Evolutionary conservation across 1,139 yeast species (phyloP).

Genomic region (Suhomyces ambrosiae): DNA sequence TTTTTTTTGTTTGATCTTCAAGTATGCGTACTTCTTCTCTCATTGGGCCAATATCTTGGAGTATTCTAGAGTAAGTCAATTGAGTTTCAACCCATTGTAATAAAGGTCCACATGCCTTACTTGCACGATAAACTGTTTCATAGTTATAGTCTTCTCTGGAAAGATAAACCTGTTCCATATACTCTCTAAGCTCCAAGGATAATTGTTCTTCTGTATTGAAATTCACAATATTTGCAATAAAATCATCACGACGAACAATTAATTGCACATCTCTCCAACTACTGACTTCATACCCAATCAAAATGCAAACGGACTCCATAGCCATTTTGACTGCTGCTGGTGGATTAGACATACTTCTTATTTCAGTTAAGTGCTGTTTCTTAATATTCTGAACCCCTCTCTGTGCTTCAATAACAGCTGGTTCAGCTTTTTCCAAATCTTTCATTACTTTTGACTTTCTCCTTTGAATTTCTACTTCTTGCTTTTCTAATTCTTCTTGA

Average conservation of each 20-base stretch:
- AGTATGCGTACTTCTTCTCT: slow-evolving; percentile 62
- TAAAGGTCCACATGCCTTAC: slow-evolving; percentile 94
- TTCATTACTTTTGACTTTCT: slow-evolving; percentile 58
- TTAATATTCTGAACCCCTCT: slow-evolving; percentile 87
- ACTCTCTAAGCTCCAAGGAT: slow-evolving; percentile 50
- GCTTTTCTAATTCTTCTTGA: slow-evolving; percentile 67
- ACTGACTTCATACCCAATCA: slow-evolving; percentile 70
- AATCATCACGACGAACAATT: slow-evolving; percentile 83
- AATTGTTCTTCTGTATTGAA: slow-evolving; percentile 68
- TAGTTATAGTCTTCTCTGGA: slow-evolving; percentile 65
- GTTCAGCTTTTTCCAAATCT: slow-evolving; percentile 77
- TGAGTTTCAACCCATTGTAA: slow-evolving; percentile 92
- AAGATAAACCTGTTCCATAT: slow-evolving; percentile 63
- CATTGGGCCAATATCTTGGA: slow-evolving; percentile 76
- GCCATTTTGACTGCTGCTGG: slow-evolving; percentile 87
- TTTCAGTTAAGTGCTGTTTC: slow-evolving; percentile 87
- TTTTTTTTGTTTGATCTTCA: slow-evolving; percentile 62
- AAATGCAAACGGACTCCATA: slow-evolving; percentile 82
- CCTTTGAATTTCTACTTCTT: slow-evolving; percentile 61
- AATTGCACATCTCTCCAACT: slow-evolving; percentile 85
- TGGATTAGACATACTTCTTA: slow-evolving; percentile 87
- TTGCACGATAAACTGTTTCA: slow-evolving; percentile 82
- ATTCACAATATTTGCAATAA: slow-evolving; percentile 78
- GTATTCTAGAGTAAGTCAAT: slow-evolving; percentile 64
- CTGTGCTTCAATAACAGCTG: slow-evolving; percentile 82